Evolutionary conservation across 108 stramenopile genomes (phyloP).

Genomic region (Skeletonema menzelii): DNA sequence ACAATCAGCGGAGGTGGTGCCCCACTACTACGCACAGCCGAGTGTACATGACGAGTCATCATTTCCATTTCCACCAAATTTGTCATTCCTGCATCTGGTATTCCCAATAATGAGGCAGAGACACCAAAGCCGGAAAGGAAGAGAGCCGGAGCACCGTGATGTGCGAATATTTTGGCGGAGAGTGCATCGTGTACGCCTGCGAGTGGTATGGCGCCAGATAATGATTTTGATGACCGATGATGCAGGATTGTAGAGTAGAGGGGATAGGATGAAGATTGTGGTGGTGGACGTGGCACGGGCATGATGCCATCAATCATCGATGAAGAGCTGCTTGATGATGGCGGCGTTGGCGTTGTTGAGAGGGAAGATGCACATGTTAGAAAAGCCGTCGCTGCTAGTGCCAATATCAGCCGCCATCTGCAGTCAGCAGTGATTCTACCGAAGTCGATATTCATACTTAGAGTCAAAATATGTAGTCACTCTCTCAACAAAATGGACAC

Average conservation of each 20-base stretch:
- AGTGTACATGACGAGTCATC: conserved; percentile 28
- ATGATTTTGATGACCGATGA: background rate
- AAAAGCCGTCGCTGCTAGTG: background rate
- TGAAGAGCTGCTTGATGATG: background rate
- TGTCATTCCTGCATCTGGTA: conserved; percentile 59
- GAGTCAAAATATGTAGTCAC: too few species aligned
- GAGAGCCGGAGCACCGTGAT: conserved; percentile 37
- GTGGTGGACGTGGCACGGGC: conserved; percentile 15
- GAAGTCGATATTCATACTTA: too few species aligned
- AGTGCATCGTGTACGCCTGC: conserved; percentile 65
- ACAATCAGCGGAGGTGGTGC: conserved; percentile 45
- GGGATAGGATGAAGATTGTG: background rate
- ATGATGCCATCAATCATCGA: background rate
- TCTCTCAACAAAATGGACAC: too few species aligned
- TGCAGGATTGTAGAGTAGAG: conserved; percentile 17
- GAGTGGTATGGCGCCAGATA: conserved; percentile 16
- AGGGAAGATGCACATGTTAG: conserved; percentile 3
- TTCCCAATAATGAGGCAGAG: conserved; percentile 46
- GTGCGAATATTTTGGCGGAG: conserved; percentile 54
- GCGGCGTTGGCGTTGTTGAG: background rate
- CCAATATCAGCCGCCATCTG: background rate
- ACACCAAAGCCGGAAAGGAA: conserved; percentile 65
- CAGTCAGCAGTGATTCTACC: background rate
- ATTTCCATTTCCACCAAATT: conserved; percentile 55
- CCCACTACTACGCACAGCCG: background rate